phyloP scores from a whole-genome alignment of 148 eudicot genomes.

The Camellia sinensis region DNA sequence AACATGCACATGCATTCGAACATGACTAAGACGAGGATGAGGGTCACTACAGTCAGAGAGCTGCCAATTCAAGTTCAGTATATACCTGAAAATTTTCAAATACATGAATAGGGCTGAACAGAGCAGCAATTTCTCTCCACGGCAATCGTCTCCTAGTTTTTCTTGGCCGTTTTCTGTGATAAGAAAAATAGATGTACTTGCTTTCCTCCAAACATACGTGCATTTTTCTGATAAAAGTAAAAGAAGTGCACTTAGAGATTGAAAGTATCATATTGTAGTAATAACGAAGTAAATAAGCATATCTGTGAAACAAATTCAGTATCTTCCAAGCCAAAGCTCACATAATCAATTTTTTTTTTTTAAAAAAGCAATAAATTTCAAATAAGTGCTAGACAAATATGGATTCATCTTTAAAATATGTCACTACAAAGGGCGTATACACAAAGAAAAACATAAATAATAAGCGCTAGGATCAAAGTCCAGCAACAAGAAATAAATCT shows the following conservation, averaged over 20 bases:
- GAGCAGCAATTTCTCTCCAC: constrained; percentile 37
- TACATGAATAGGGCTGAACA: constrained; percentile 73
- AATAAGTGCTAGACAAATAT: constrained; percentile 1
- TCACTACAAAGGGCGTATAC: background rate
- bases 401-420: background rate
- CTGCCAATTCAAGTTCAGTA: background rate
- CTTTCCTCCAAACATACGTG: constrained; percentile 77
- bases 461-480: background rate
- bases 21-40: too few relatives aligned
- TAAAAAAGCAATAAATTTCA: background rate
- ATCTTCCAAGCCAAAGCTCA: constrained; percentile 1
- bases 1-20: too few relatives aligned
- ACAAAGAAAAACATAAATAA: background rate
- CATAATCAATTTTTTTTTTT: constrained; percentile 20
- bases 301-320: background rate
- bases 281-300: background rate
- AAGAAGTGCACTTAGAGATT: background rate
- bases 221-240: constrained; percentile 65
- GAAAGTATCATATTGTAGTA: background rate
- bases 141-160: constrained; percentile 38
- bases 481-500: constrained; percentile 11
- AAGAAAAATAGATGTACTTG: constrained; percentile 91
- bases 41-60: background rate
- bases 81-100: constrained; percentile 69
- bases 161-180: constrained; percentile 55